Conservation (phyloP, 495 filamentous ascomycete genomes). For the Chlorociboria aeruginascens region DNA sequence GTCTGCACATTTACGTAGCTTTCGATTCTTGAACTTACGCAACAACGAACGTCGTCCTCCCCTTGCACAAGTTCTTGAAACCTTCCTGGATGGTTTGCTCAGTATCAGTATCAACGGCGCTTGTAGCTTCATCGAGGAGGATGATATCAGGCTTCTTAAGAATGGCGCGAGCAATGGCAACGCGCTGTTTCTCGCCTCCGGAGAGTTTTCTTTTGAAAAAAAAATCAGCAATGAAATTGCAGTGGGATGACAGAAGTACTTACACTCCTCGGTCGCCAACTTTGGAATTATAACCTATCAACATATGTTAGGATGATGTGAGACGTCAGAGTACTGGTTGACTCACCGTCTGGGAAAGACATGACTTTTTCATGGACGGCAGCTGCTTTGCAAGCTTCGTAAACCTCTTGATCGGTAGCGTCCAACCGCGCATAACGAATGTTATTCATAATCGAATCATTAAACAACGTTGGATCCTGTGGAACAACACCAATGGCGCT, state of each 20-base stretch:
- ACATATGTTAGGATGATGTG: not conserved
- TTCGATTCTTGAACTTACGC: slow-evolving; percentile 33
- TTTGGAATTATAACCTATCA: slow-evolving; percentile 30
- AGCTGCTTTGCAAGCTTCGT: slow-evolving; percentile 58
- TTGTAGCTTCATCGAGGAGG: slow-evolving; percentile 45
- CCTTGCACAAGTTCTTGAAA: slow-evolving; percentile 41
- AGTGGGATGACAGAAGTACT: not conserved
- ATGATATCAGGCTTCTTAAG: slow-evolving; percentile 42
- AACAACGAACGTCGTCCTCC: slow-evolving; percentile 50
- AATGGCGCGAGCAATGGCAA: slow-evolving; percentile 68
- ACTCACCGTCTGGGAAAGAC: slow-evolving; percentile 41
- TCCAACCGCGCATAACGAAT: slow-evolving; percentile 53
- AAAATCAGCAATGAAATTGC: slow-evolving; percentile 6
- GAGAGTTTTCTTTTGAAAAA: slow-evolving; percentile 39
- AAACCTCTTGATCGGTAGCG: slow-evolving; percentile 51
- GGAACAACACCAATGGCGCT: slow-evolving; percentile 62
- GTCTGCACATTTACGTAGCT: slow-evolving; percentile 1
- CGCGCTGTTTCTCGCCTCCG: slow-evolving; percentile 62
- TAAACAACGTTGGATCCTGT: slow-evolving; percentile 57
- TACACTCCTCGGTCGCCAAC: slow-evolving; percentile 30
- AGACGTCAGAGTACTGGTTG: slow-evolving; percentile 7
- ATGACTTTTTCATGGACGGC: slow-evolving; percentile 58
- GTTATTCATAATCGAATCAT: slow-evolving; percentile 63
- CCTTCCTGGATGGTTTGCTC: slow-evolving; percentile 63
- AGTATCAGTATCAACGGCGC: slow-evolving; percentile 47